Base-by-base conservation (phyloP, 768 basidiomycete genomes). In the Termitomyces sp. region DNA sequence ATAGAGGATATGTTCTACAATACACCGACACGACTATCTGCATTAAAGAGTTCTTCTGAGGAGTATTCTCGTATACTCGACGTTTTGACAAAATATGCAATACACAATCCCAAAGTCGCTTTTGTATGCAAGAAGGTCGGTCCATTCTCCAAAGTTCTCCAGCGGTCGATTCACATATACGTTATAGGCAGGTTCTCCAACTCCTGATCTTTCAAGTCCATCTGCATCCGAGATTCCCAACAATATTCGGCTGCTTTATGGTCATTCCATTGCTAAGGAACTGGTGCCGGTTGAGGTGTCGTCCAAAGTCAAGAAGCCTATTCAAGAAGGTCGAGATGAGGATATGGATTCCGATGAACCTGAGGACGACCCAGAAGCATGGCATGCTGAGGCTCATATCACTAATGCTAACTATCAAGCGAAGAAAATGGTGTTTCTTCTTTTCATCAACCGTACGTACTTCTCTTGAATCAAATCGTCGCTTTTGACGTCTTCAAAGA, bases 1-100 rank as follows among this genome's bases (percentile, higher is more conserved):
- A 94, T 94, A 26, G 94, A 98, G 71, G 91, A 98, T 67, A 76
- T 99, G 30, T 99, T 99, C 68, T 95, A 92, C 71, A 97, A 96
- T 62, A 92, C 86, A 0, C 93, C 94, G 0, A 85, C 88, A 2
- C 88, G 97, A 47, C 80, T 95, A 24, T 85, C 91, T 3, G 90
- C 94, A 1, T 78, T 98, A 55, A 85, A 90, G 36, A 88, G 85
- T 56, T 73, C 87, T 3, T 89, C 93, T 2, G 96, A 98, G 63
- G 97, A 99, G 67, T 98, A 96, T 70, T 80, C 85, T 5, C 82
- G 92, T 35, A 94, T 98, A 44, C 78, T 98, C 2, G 92, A 96
- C 60, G 91, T 98, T 10, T 78, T 98, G 28, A 92, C 91, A 2
- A 90, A 88, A 60, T 99, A 99, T 67, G 93, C 97, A 0, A 79